These are phyloP conservation scores for Phanerochaete sordida DNA, from an alignment of 768 basidiomycete genomes.

Conservation along the genomic window DNA sequence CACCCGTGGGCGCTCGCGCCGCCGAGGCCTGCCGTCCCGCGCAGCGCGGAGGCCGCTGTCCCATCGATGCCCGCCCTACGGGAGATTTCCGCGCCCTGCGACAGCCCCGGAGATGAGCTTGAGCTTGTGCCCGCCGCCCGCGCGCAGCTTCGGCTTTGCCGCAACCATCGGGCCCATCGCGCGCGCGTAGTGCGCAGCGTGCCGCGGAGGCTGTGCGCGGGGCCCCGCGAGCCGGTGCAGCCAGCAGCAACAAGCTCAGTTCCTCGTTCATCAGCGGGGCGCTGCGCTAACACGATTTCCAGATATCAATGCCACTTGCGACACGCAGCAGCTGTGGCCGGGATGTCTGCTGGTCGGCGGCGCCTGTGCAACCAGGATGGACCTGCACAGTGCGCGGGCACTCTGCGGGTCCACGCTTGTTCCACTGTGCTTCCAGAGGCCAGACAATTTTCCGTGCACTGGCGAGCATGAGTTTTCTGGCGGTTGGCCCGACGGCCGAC, in stretches of 20 bases:
- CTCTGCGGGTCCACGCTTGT: neutral
- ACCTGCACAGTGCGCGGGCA: neutral
- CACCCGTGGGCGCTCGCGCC: neutral
- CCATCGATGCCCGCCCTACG: neutral
- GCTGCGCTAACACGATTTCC: neutral
- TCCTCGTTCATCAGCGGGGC: neutral
- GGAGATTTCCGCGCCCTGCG: neutral
- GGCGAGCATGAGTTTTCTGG: neutral
- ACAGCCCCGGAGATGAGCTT: neutral
- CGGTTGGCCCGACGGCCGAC: neutral
- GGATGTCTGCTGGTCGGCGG: too few species aligned
- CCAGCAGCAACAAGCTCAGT: too few species aligned
- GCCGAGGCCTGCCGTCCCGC: neutral
- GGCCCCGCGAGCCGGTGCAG: neutral
- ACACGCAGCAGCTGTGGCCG: neutral
- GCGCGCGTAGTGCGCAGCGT: neutral
- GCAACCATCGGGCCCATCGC: neutral
- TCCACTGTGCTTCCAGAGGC: too few species aligned
- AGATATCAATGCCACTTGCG: neutral
- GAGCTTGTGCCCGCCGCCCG: neutral
- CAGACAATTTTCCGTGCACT: neutral
- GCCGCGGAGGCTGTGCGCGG: neutral
- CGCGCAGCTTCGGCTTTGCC: too few species aligned
- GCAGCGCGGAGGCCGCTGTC: neutral
- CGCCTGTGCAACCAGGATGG: too few species aligned